phyloP scores from a whole-genome alignment of 2,329 filamentous ascomycete species.

The Penicillium sp. region DNA sequence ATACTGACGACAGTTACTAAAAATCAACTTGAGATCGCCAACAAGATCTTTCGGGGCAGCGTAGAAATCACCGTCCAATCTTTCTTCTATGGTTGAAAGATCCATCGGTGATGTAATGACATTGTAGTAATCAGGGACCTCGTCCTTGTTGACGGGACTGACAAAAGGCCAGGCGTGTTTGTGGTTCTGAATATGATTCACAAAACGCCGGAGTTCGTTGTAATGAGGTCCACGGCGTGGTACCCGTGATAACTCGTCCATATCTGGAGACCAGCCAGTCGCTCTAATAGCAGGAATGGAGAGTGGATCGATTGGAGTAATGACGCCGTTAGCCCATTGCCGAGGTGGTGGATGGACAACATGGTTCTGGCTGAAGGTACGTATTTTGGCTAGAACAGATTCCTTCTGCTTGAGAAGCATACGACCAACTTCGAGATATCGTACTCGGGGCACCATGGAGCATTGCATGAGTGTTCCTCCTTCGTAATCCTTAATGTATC shows the following conservation, averaged over 20 bases:
- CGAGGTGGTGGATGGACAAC: slow-evolving; percentile 79
- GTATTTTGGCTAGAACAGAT: slow-evolving; percentile 88
- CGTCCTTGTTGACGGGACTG: slow-evolving; percentile 87
- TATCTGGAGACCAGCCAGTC: slow-evolving; percentile 92
- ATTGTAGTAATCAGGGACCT: slow-evolving; percentile 97
- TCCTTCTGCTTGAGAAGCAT: slow-evolving; percentile 98
- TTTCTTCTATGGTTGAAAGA: slow-evolving; percentile 88
- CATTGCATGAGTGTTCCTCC: slow-evolving; percentile 99
- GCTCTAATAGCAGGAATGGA: slow-evolving; percentile 82
- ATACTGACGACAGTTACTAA: slow-evolving; percentile 92
- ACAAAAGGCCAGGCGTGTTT: slow-evolving; percentile 91
- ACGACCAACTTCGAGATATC: slow-evolving; percentile 86
- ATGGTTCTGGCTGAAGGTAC: slow-evolving; percentile 83
- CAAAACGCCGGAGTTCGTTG: slow-evolving; percentile 84
- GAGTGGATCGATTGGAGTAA: slow-evolving; percentile 75
- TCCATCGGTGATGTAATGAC: slow-evolving; percentile 99
- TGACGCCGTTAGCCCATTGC: slow-evolving; percentile 70
- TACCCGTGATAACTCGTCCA: slow-evolving; percentile 96
- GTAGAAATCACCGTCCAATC: slow-evolving; percentile 91
- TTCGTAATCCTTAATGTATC: slow-evolving; percentile 99
- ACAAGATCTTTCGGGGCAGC: slow-evolving; percentile 88
- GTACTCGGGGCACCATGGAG: slow-evolving; percentile 89
- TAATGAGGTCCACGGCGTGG: slow-evolving; percentile 79
- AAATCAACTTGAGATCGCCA: slow-evolving; percentile 81
- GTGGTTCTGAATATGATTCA: slow-evolving; percentile 95